Percentiles rank a stretch among this genome's conserved stretches.
phyloP scores from a whole-genome alignment of 768 basidiomycete species.

The Collybia sordida region DNA sequence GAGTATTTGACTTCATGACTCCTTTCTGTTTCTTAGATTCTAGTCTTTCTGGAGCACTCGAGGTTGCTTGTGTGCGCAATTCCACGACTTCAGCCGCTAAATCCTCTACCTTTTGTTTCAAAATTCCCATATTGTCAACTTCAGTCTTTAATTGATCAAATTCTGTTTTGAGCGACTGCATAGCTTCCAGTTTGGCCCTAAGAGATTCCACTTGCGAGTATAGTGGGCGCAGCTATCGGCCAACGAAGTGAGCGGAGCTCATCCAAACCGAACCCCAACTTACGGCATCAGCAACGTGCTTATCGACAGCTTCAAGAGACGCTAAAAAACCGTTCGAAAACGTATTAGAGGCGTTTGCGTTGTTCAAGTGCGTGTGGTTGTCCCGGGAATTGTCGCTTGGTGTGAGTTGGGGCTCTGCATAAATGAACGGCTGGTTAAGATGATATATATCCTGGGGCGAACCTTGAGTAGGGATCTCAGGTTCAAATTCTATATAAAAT shows the following conservation, averaged over 20 bases:
- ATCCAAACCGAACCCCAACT: background rate
- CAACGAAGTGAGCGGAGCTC: conserved; percentile 1
- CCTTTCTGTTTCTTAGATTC: conserved; percentile 23
- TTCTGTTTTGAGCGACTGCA: conserved; percentile 33
- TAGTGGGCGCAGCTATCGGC: conserved; percentile 47
- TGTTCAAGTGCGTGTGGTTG: background rate
- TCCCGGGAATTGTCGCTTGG: no score
- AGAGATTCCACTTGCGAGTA: conserved; percentile 48
- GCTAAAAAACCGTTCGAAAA: conserved; percentile 14
- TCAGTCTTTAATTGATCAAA: conserved; percentile 30
- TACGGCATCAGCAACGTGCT: conserved; percentile 34
- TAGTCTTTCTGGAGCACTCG: conserved; percentile 14
- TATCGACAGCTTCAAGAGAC: conserved; percentile 22
- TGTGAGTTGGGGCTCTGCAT: no score
- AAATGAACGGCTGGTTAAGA: background rate
- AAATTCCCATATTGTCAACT: conserved; percentile 27
- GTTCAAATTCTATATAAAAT: conserved; percentile 17
- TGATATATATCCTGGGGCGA: background rate
- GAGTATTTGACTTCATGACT: conserved; percentile 2
- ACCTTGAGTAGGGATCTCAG: background rate
- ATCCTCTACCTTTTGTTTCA: conserved; percentile 36
- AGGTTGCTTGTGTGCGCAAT: conserved; percentile 22
- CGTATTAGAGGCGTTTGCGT: background rate
- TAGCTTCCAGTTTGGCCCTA: conserved; percentile 41
- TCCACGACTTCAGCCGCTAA: conserved; percentile 30